phyloP scores from a whole-genome alignment of 371 early-diverging fungal genomes.

The Catenaria anguillulae region DNA sequence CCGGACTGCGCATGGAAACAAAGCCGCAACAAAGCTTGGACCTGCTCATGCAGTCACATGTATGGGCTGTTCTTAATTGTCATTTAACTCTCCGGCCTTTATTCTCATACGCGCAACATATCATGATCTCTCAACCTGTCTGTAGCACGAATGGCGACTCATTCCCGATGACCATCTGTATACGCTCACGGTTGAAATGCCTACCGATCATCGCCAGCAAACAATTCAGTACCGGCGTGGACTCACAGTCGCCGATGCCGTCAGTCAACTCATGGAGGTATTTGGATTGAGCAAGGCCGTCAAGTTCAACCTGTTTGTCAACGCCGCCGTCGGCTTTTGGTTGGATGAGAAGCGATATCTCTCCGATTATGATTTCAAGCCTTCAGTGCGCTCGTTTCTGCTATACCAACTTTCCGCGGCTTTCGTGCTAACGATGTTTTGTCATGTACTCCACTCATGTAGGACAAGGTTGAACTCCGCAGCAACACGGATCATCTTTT shows the following conservation, averaged over 20 bases:
- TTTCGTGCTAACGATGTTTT: background rate
- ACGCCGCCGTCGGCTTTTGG: background rate
- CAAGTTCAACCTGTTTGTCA: background rate
- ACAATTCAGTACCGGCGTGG: background rate
- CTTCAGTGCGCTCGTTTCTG: background rate
- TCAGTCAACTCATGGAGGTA: background rate
- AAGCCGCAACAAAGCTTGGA: background rate
- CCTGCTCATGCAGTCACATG: background rate
- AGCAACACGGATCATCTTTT: background rate
- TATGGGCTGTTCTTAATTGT: background rate
- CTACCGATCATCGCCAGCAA: background rate
- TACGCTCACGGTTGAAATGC: background rate
- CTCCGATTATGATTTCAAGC: background rate
- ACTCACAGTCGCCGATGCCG: background rate
- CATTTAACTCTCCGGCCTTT: no score
- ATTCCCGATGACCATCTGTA: background rate
- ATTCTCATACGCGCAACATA: no score
- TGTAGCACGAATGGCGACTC: background rate
- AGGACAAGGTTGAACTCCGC: conserved; percentile 4
- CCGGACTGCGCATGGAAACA: background rate
- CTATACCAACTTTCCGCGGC: background rate
- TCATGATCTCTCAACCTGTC: no score
- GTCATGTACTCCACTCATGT: background rate
- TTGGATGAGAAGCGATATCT: background rate
- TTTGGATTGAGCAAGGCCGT: background rate